phyloP scores from a whole-genome alignment of 495 filamentous ascomycete genomes.

The Penicillium canescens region DNA sequence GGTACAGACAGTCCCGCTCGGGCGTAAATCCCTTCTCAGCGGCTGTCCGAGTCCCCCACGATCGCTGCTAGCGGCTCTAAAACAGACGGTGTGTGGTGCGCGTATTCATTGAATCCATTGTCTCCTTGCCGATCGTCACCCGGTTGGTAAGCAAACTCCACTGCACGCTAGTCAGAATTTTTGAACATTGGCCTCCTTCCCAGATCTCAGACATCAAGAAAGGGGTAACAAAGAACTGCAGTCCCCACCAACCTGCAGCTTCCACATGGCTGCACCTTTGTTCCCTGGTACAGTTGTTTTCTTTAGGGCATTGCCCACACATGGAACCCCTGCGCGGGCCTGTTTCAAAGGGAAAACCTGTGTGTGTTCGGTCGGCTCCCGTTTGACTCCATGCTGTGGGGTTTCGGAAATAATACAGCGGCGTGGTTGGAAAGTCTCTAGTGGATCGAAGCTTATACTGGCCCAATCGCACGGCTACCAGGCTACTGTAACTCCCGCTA shows the following conservation, averaged over 20 bases:
- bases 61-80: slow-evolving; percentile 23
- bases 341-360: background rate
- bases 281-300: no score
- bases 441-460: slow-evolving; percentile 16
- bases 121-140: slow-evolving; percentile 5
- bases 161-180: slow-evolving; percentile 1
- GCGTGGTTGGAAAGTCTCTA: background rate
- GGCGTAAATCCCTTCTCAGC: background rate
- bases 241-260: no score
- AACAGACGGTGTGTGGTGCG: slow-evolving; percentile 1
- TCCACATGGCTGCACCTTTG: no score
- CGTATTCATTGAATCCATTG: slow-evolving; percentile 12
- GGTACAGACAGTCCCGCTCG: background rate
- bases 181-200: no score
- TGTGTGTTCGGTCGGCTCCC: background rate
- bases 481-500: slow-evolving; percentile 7
- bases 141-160: slow-evolving; percentile 1
- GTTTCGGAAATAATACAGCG: background rate
- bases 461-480: slow-evolving; percentile 13
- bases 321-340: background rate
- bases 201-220: no score
- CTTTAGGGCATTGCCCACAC: no score
- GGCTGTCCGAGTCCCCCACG: slow-evolving; percentile 5
- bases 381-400: background rate
- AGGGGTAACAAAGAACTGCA: background rate